Conservation (phyloP, 768 basidiomycete species). For the Polyporus arcularius region DNA sequence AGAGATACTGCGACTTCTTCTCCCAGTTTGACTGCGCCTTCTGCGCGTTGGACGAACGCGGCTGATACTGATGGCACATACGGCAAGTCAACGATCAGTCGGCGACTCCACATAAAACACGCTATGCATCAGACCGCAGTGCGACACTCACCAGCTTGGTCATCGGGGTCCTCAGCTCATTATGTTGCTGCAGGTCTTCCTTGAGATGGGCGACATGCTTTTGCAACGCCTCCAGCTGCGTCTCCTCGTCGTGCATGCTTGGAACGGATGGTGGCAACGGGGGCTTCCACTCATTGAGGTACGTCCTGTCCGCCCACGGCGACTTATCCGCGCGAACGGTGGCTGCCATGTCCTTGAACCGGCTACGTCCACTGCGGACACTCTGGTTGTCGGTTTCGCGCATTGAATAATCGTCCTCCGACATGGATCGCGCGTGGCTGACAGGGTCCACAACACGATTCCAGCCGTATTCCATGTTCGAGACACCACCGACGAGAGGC, state of each 20-base stretch:
- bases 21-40: slow-evolving; percentile 93
- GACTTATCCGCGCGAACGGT: slow-evolving; percentile 67
- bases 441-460: slow-evolving; percentile 66
- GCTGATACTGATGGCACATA: slow-evolving; percentile 62
- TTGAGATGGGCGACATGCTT: slow-evolving; percentile 78
- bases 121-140: slow-evolving; percentile 9
- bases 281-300: slow-evolving; percentile 93
- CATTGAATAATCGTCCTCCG: slow-evolving; percentile 54
- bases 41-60: slow-evolving; percentile 67
- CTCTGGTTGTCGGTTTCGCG: slow-evolving; percentile 59
- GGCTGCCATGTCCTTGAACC: slow-evolving; percentile 66
- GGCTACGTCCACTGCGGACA: slow-evolving; percentile 72
- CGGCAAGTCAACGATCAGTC: slow-evolving; percentile 15
- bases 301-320: slow-evolving; percentile 75
- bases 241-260: slow-evolving; percentile 89
- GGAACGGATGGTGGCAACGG: slow-evolving; percentile 82
- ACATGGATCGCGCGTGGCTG: slow-evolving; percentile 52
- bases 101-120: neutral
- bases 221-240: slow-evolving; percentile 85
- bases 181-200: slow-evolving; percentile 80
- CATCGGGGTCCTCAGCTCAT: slow-evolving; percentile 84
- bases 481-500: slow-evolving; percentile 93
- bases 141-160: slow-evolving; percentile 58
- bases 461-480: slow-evolving; percentile 99
- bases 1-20: slow-evolving; percentile 84